A percentile compares a stretch with the other conserved stretches of the same genome.
These are phyloP conservation scores for Cladophialophora immunda DNA, from an alignment of 2,329 filamentous ascomycete genomes.

Conservation along the genomic window DNA sequence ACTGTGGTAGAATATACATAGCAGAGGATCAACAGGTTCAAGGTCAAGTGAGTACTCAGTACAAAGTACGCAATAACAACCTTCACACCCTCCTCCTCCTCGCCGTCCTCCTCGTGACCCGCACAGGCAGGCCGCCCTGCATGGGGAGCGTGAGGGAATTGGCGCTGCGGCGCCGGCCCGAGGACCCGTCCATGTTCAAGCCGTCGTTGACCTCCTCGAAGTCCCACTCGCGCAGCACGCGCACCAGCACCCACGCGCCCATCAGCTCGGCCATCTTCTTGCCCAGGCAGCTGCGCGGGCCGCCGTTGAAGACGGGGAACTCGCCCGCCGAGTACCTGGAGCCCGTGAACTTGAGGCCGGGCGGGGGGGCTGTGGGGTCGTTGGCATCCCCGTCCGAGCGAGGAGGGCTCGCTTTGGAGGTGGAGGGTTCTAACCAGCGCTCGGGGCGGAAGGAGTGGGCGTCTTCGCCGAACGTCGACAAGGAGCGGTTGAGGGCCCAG, in stretches of 20 bases:
- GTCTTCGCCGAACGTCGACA: conserved; percentile 64
- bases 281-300: conserved; percentile 67
- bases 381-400: background rate
- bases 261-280: conserved; percentile 72
- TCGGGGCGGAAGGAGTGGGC: conserved; percentile 65
- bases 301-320: conserved; percentile 73
- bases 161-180: conserved; percentile 61
- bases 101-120: conserved; percentile 25
- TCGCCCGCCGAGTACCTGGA: conserved; percentile 56
- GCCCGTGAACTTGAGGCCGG: conserved; percentile 2
- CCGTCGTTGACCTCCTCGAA: conserved; percentile 48
- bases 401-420: background rate
- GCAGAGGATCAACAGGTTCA: background rate
- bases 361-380: background rate
- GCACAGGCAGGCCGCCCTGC: conserved; percentile 65
- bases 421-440: conserved; percentile 55
- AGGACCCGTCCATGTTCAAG: conserved; percentile 9
- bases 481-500: conserved; percentile 70
- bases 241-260: conserved; percentile 64
- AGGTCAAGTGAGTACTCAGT: no score
- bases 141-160: conserved; percentile 71
- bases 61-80: no score
- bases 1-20: background rate
- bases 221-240: conserved; percentile 60
- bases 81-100: conserved; percentile 3